Base-by-base conservation (phyloP, 441 rosid genomes). In the Syzygium syzygioides region DNA sequence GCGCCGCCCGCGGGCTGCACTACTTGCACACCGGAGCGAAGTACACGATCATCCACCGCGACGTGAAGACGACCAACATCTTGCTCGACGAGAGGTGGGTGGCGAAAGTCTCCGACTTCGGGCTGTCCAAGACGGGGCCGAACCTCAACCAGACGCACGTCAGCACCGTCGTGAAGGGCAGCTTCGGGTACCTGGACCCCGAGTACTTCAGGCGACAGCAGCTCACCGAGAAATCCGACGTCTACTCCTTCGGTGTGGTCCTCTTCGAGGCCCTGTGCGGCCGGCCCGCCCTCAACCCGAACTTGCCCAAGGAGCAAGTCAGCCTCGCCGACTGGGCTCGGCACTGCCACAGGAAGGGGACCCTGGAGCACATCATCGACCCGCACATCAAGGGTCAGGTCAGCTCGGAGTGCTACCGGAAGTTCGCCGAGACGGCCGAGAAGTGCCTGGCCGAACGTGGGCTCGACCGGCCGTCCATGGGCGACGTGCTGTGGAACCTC, bases 271-370 rank as follows among this genome's bases (percentile, higher is more conserved):
- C 62, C 45, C 30, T 89, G 34, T 89, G 88, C 53, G 90, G 23
- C 50, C 87, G 88, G 86, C 88, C 90, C 12, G 90, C 90, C 11
- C 86, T 89, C 57, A 32, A 79, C 79, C 86, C 90, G n/a, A 86
- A 57, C 86, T 79, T 86, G n/a, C 80, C 90, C 7, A 86, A 86
- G 34, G 90, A 89, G 6, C 90, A 89, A 54, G 90, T 89, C 54
- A 89, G 90, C 79, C 86, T 89, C 57, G 90, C 90, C 14, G 90
- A 89, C 79, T 89, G 90, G 90, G 88, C 86, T 19, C 88, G 90
- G n/a, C 55, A 45, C 52, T 86, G 90, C 88, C 88, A 86, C 55
- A 56, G 57, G 64, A 53, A 86, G 19, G 90, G 90, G 41, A 86
- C 79, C 57, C 88, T 89, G 64, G 88, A 89, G 3, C 66, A 60